Conservation (phyloP, 106 monocot genomes). For the Dioscorea alata region DNA sequence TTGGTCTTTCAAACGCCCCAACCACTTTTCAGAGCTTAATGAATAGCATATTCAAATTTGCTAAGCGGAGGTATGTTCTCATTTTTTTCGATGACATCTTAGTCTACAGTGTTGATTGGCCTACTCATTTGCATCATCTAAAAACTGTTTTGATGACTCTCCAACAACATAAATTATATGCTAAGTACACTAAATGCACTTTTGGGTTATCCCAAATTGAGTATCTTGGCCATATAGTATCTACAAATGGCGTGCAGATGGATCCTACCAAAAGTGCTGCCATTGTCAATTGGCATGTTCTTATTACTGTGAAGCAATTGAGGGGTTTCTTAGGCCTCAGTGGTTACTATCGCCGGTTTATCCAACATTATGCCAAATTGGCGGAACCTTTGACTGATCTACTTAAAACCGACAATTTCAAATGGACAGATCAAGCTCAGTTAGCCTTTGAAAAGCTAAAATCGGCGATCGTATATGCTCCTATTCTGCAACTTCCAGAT, state of each 20-base stretch:
- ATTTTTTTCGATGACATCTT: slow-evolving; percentile 8
- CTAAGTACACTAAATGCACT: not conserved
- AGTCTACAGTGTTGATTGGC: not conserved
- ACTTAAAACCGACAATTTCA: not conserved
- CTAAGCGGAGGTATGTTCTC: not conserved
- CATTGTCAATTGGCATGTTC: not conserved
- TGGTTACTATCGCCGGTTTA: too few relatives aligned
- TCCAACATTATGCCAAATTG: too few relatives aligned
- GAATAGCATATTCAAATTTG: not conserved
- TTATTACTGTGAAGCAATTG: not conserved
- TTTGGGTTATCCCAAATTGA: not conserved
- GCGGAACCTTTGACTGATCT: not conserved
- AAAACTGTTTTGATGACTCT: not conserved
- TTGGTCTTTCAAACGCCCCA: slow-evolving; percentile 2
- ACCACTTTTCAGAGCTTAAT: slow-evolving; percentile 2
- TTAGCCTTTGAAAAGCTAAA: not conserved
- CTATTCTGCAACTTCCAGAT: not conserved
- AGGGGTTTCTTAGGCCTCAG: too few relatives aligned
- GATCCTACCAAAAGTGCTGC: not conserved
- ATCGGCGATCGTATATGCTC: not conserved
- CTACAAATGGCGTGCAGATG: too few relatives aligned
- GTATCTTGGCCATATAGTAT: not conserved
- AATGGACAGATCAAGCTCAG: not conserved
- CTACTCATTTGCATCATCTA: not conserved
- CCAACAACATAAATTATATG: not conserved